A percentile compares a stretch with the other conserved stretches of the same genome.
These are phyloP conservation scores for Diplotaxis tenuifolia DNA, from an alignment of 345 rosid genomes.

Conservation along the genomic window DNA sequence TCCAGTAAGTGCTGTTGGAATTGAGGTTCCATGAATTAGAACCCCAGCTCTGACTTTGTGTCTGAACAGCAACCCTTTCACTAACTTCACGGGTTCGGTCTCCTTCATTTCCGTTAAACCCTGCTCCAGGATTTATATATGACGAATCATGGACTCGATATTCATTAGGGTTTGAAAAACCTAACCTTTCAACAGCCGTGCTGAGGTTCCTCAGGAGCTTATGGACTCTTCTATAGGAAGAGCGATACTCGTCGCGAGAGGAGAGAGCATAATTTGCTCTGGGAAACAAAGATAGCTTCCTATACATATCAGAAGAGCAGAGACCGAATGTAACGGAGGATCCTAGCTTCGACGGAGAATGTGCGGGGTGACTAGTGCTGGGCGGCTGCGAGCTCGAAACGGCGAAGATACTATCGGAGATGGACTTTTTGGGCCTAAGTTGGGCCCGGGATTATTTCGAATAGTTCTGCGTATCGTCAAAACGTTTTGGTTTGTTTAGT, in stretches of 20 bases:
- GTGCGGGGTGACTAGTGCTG: not conserved
- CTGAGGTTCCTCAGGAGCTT: slow-evolving; percentile 32
- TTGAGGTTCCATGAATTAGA: slow-evolving; percentile 7
- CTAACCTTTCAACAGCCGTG: slow-evolving; percentile 55
- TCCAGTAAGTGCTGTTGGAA: slow-evolving; percentile 10
- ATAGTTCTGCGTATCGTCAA: no score
- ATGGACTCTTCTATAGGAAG: slow-evolving; percentile 27
- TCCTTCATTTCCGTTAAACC: slow-evolving; percentile 3
- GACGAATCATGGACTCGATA: slow-evolving; percentile 6
- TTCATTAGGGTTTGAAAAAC: slow-evolving; percentile 31
- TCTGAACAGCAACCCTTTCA: slow-evolving; percentile 19
- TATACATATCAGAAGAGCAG: slow-evolving; percentile 42
- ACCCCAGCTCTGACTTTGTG: slow-evolving; percentile 11
- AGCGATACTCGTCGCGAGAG: slow-evolving; percentile 38
- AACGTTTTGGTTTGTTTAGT: no score
- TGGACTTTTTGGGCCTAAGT: not conserved
- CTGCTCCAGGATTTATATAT: slow-evolving; percentile 22
- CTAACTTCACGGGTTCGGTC: not conserved
- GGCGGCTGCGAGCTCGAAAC: slow-evolving; percentile 5
- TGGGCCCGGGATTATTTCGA: not conserved
- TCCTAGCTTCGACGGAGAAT: not conserved
- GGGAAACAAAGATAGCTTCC: slow-evolving; percentile 34
- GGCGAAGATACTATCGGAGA: not conserved
- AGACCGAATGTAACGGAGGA: not conserved
- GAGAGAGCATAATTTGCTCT: slow-evolving; percentile 34